phyloP scores from a whole-genome alignment of 2,329 filamentous ascomycete genomes.

The Elsinoe perseae region DNA sequence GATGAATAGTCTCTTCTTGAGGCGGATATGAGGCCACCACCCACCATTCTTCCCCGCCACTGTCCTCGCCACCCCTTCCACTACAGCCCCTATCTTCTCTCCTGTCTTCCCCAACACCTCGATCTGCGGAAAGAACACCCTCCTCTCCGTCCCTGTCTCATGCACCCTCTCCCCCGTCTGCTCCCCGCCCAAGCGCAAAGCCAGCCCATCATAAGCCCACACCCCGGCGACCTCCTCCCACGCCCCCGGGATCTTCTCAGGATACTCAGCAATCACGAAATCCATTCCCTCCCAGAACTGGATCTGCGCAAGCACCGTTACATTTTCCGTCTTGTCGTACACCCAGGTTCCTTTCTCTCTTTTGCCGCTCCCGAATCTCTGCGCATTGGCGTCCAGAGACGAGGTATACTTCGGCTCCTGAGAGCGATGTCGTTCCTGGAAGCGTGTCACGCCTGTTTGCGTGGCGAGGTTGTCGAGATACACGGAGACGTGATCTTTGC shows the following conservation, averaged over 20 bases:
- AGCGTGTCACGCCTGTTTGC: slow-evolving; percentile 56
- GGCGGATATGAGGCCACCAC: slow-evolving; percentile 48
- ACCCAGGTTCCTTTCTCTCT: slow-evolving; percentile 35
- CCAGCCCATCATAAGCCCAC: slow-evolving; percentile 45
- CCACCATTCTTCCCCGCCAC: slow-evolving; percentile 35
- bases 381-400: too few relatives aligned
- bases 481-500: slow-evolving; percentile 27
- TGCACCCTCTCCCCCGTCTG: slow-evolving; percentile 19
- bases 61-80: not conserved
- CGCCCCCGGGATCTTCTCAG: slow-evolving; percentile 39
- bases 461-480: slow-evolving; percentile 55
- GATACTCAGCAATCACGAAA: slow-evolving; percentile 49
- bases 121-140: slow-evolving; percentile 19
- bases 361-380: too few relatives aligned
- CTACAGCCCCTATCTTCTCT: slow-evolving; percentile 22
- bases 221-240: slow-evolving; percentile 48
- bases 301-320: slow-evolving; percentile 39
- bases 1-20: slow-evolving; percentile 48
- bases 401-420: slow-evolving; percentile 22
- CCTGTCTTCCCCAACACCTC: slow-evolving; percentile 19
- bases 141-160: slow-evolving; percentile 20
- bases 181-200: slow-evolving; percentile 35
- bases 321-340: slow-evolving; percentile 54
- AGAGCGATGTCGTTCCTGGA: slow-evolving; percentile 39
- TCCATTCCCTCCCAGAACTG: slow-evolving; percentile 53